Conservation (phyloP, 768 basidiomycete species). For the Cystofilobasidium capitatum region DNA sequence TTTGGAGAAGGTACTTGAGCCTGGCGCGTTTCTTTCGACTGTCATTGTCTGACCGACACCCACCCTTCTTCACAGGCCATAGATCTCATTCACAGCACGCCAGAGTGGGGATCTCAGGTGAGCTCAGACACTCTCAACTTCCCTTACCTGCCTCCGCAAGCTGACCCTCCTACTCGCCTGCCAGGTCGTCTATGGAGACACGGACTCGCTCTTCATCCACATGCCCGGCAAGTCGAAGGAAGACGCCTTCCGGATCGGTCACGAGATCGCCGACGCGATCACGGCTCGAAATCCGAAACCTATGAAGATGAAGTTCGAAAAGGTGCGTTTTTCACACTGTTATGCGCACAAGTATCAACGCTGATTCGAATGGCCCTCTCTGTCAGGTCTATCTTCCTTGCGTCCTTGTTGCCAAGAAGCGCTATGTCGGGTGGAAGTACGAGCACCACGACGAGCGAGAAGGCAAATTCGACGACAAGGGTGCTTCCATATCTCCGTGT, state of each 20-base stretch:
- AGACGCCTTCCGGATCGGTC: constrained; percentile 82
- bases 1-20: constrained; percentile 65
- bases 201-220: constrained; percentile 88
- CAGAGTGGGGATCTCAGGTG: constrained; percentile 71
- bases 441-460: constrained; percentile 69
- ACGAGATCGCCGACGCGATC: constrained; percentile 81
- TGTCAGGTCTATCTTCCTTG: constrained; percentile 83
- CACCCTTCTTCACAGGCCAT: constrained; percentile 56
- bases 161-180: neutral
- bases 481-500: neutral
- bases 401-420: constrained; percentile 93
- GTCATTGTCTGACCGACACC: neutral
- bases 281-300: constrained; percentile 81
- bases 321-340: constrained; percentile 46
- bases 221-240: constrained; percentile 84
- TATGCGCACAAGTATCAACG: neutral
- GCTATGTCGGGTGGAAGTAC: constrained; percentile 95
- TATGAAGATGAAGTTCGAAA: constrained; percentile 94
- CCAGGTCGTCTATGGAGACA: constrained; percentile 87
- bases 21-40: neutral
- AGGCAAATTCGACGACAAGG: constrained; percentile 87
- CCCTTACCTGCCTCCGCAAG: neutral
- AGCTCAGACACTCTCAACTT: neutral
- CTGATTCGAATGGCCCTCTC: neutral
- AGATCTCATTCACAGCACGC: constrained; percentile 58